phyloP scores from a whole-genome alignment of 2,329 filamentous ascomycete species.

The Calonectria multiphialidica region DNA sequence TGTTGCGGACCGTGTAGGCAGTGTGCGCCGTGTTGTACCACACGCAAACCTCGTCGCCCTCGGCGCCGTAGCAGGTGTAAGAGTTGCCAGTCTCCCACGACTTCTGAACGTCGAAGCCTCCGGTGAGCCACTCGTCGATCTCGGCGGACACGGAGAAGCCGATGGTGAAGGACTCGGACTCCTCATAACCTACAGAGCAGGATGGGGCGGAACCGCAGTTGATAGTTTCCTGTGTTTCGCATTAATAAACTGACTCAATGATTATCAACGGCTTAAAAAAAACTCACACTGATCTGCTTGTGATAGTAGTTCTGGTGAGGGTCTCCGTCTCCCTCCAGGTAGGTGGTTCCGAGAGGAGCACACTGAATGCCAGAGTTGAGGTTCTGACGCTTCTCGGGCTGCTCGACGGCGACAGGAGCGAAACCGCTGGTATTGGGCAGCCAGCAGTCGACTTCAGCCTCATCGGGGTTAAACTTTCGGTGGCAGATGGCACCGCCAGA shows the following conservation, averaged over 20 bases:
- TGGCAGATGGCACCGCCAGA: slow-evolving; percentile 15
- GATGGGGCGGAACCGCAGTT: slow-evolving; percentile 12
- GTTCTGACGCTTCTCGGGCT: slow-evolving; percentile 7
- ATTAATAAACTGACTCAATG: background rate
- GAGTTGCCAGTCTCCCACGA: slow-evolving; percentile 18
- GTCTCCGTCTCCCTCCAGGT: slow-evolving; percentile 14
- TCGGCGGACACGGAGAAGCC: slow-evolving; percentile 6
- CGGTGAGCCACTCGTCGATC: background rate
- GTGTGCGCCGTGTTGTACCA: slow-evolving; percentile 26
- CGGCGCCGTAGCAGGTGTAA: slow-evolving; percentile 10
- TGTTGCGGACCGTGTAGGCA: slow-evolving; percentile 15
- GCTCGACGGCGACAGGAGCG: background rate
- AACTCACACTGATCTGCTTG: slow-evolving; percentile 16
- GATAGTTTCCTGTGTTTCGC: slow-evolving; percentile 7
- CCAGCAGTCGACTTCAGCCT: slow-evolving; percentile 7
- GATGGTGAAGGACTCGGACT: slow-evolving; percentile 19
- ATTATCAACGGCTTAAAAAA: background rate
- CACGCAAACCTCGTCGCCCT: slow-evolving; percentile 13
- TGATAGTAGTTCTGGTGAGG: slow-evolving; percentile 22
- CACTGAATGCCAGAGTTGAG: slow-evolving; percentile 5
- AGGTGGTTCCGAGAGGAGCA: background rate
- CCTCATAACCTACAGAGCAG: background rate
- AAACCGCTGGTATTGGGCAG: background rate
- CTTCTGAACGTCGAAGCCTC: slow-evolving; percentile 7
- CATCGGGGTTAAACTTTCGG: slow-evolving; percentile 3